phyloP scores from a whole-genome alignment of 495 filamentous ascomycete species.

The Aspergillus asperescens region DNA sequence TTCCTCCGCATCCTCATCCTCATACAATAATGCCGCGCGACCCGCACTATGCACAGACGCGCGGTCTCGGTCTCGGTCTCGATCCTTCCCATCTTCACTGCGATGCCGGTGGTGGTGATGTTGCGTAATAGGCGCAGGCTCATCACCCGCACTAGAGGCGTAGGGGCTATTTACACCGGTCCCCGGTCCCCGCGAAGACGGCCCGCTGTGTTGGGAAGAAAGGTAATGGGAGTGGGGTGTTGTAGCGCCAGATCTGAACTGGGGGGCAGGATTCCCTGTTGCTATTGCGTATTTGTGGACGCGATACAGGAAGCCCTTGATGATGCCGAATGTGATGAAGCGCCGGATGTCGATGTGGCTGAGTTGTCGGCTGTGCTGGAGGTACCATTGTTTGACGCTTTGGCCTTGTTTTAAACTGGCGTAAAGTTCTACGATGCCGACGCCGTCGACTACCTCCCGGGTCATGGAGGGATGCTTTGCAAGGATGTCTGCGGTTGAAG shows the following conservation, averaged over 20 bases:
- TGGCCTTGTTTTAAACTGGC: constrained; percentile 70
- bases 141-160: constrained; percentile 35
- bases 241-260: constrained; percentile 20
- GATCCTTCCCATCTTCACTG: constrained; percentile 12
- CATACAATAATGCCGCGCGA: constrained; percentile 23
- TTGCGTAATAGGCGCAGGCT: constrained; percentile 22
- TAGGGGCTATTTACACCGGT: constrained; percentile 38
- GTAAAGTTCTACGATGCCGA: constrained; percentile 58
- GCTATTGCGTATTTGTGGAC: constrained; percentile 85
- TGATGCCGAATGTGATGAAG: constrained; percentile 90
- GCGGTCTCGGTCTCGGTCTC: constrained; percentile 21
- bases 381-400: constrained; percentile 75
- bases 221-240: constrained; percentile 17
- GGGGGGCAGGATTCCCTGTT: constrained; percentile 38
- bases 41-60: constrained; percentile 32
- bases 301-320: constrained; percentile 91
- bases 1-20: constrained; percentile 32
- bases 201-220: constrained; percentile 20
- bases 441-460: constrained; percentile 32
- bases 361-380: constrained; percentile 61
- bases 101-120: constrained; percentile 11
- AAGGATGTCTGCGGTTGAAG: constrained; percentile 8
- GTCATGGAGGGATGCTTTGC: constrained; percentile 3
- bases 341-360: constrained; percentile 77
- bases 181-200: constrained; percentile 30